These are phyloP conservation scores for Triticum timopheevii DNA, from an alignment of 176 grass and related monocot genomes.

Conservation along the genomic window DNA sequence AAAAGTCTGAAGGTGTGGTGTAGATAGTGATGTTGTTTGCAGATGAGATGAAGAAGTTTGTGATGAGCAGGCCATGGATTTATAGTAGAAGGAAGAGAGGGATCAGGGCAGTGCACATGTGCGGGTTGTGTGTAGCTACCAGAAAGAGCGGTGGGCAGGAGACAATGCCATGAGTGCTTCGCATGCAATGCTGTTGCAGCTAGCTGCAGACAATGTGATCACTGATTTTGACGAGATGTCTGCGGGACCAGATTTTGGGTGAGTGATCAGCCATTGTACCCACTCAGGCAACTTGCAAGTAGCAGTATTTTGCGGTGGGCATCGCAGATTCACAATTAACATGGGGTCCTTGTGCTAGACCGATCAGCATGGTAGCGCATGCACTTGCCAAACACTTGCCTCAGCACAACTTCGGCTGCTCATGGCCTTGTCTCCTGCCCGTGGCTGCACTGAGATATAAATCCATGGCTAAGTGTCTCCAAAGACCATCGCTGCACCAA, in stretches of 20 bases:
- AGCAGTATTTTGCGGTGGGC: neutral
- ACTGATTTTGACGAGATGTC: neutral
- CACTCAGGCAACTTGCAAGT: neutral
- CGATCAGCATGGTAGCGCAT: too few relatives aligned
- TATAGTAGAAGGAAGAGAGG: slow-evolving; percentile 7
- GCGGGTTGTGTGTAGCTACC: neutral
- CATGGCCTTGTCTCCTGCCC: too few relatives aligned
- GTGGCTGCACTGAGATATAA: too few relatives aligned
- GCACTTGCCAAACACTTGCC: too few relatives aligned
- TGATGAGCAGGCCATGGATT: neutral
- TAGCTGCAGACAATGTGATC: neutral
- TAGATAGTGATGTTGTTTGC: neutral
- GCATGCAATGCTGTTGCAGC: slow-evolving; percentile 18
- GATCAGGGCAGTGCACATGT: neutral
- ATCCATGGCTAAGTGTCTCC: too few relatives aligned
- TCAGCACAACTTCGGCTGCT: too few relatives aligned
- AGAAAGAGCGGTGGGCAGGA: neutral
- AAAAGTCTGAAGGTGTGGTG: neutral
- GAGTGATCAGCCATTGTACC: neutral
- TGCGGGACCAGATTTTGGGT: slow-evolving; percentile 1
- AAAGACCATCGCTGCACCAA: too few relatives aligned
- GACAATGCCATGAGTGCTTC: slow-evolving; percentile 34
- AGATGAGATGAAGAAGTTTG: neutral
- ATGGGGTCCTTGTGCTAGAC: too few relatives aligned
- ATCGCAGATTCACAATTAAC: neutral